Conservation (phyloP, 2,329 filamentous ascomycete species). For the Knufia petricola region DNA sequence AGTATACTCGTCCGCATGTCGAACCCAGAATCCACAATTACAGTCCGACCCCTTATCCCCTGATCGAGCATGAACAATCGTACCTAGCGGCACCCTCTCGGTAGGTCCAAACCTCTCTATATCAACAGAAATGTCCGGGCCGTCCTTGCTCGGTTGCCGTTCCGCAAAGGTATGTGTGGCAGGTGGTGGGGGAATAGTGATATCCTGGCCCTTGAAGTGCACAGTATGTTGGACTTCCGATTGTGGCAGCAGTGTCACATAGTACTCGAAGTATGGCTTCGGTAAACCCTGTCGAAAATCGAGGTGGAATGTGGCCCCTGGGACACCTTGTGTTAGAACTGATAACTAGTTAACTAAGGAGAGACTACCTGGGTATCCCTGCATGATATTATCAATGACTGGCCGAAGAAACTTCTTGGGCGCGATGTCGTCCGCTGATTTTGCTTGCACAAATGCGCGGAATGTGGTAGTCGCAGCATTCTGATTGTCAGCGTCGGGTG, state of each 20-base stretch:
- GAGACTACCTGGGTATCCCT: conserved; percentile 34
- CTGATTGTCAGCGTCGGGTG: conserved; percentile 31
- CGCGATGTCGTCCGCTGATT: conserved; percentile 28
- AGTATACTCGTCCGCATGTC: conserved; percentile 24
- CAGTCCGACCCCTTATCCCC: conserved; percentile 30
- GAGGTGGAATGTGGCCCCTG: conserved; percentile 31
- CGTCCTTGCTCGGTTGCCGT: conserved; percentile 20
- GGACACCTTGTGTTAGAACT: too few relatives aligned
- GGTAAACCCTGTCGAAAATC: conserved; percentile 29
- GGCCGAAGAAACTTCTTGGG: conserved; percentile 29
- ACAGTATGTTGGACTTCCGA: conserved; percentile 24
- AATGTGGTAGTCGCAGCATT: conserved; percentile 35
- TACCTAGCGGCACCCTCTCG: conserved; percentile 25
- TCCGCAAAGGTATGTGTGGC: conserved; percentile 21
- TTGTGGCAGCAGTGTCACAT: conserved; percentile 24
- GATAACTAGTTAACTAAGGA: too few relatives aligned
- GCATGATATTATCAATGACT: conserved; percentile 33
- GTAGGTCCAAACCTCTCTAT: conserved; percentile 26
- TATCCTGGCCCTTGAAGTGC: conserved; percentile 23
- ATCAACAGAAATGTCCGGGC: conserved; percentile 18
- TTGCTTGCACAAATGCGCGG: conserved; percentile 39
- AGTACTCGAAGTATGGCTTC: conserved; percentile 28
- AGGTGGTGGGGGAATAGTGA: conserved; percentile 21
- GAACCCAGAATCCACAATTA: conserved; percentile 31
- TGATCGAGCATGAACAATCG: conserved; percentile 28